Percentiles rank a stretch among this genome's conserved stretches.
phyloP scores from a whole-genome alignment of 2,329 filamentous ascomycete species.

The Aspergillus japonicus region DNA sequence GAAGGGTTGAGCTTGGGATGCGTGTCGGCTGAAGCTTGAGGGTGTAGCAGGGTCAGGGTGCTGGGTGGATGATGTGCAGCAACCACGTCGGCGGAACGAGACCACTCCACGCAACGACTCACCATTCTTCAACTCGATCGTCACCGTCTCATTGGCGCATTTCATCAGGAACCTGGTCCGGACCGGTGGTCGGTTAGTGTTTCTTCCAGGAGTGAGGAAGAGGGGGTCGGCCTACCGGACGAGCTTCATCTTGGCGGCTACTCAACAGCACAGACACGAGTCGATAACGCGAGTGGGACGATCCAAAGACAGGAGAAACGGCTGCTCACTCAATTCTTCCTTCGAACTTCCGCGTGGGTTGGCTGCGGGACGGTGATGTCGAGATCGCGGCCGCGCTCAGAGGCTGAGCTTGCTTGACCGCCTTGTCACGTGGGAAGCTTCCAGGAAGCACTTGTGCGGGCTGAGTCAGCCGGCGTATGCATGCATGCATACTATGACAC shows the following conservation, averaged over 20 bases:
- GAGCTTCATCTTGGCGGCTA: constrained; percentile 78
- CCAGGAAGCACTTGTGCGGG: too few species aligned
- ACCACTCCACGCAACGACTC: constrained; percentile 44
- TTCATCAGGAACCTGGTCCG: constrained; percentile 90
- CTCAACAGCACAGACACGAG: background rate
- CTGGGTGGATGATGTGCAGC: too few species aligned
- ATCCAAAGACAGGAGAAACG: background rate
- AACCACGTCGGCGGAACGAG: too few species aligned
- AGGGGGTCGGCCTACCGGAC: constrained; percentile 63
- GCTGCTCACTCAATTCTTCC: background rate
- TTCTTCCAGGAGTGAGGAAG: too few species aligned
- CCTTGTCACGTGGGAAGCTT: constrained; percentile 13
- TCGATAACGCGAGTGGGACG: background rate
- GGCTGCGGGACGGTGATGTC: background rate
- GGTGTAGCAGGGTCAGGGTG: too few species aligned
- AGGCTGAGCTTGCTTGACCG: constrained; percentile 18
- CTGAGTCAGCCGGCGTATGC: too few species aligned
- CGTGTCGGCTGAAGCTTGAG: too few species aligned
- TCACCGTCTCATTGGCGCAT: constrained; percentile 97
- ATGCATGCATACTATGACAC: too few species aligned
- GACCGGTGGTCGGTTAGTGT: too few species aligned
- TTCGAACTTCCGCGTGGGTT: background rate
- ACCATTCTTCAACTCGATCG: constrained; percentile 98
- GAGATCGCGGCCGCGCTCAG: constrained; percentile 14
- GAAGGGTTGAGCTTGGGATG: too few species aligned